These are phyloP conservation scores for Fusarium denticulatum DNA, from an alignment of 2,329 filamentous ascomycete species.

Conservation along the genomic window DNA sequence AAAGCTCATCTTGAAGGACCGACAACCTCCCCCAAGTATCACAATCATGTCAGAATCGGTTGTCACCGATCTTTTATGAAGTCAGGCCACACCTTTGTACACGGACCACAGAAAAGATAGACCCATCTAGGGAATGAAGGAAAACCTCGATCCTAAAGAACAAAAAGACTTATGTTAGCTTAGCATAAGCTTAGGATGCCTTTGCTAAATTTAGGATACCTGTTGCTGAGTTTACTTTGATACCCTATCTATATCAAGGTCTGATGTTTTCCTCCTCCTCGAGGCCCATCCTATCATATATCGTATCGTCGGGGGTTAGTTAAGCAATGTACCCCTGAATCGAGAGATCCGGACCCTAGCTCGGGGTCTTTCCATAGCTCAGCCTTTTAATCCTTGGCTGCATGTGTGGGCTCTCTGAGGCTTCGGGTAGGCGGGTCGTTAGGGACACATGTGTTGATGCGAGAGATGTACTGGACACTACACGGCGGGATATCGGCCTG, in stretches of 20 bases:
- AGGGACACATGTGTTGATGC: not conserved
- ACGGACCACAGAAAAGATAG: not conserved
- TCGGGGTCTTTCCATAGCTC: slow-evolving; percentile 3
- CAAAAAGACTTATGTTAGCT: not conserved
- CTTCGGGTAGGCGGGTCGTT: not conserved
- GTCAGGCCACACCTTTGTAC: slow-evolving; percentile 11
- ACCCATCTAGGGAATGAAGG: not conserved
- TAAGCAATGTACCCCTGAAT: not conserved
- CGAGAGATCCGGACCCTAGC: not conserved
- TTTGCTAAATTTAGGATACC: no score
- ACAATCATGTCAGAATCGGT: slow-evolving; percentile 3
- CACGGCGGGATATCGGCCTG: not conserved
- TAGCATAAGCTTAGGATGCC: not conserved
- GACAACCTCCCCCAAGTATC: not conserved
- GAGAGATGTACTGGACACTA: slow-evolving; percentile 10
- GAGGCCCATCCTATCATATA: not conserved
- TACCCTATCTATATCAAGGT: fast-evolving
- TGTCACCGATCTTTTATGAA: not conserved
- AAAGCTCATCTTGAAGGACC: not conserved
- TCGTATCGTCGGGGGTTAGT: not conserved
- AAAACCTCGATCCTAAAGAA: not conserved
- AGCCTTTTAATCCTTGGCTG: slow-evolving; percentile 22
- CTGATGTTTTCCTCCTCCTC: not conserved
- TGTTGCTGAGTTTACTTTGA: not conserved
- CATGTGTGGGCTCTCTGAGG: slow-evolving; percentile 2